These are phyloP conservation scores for Vinca major DNA, from an alignment of 305 asterid genomes.

Conservation along the genomic window DNA sequence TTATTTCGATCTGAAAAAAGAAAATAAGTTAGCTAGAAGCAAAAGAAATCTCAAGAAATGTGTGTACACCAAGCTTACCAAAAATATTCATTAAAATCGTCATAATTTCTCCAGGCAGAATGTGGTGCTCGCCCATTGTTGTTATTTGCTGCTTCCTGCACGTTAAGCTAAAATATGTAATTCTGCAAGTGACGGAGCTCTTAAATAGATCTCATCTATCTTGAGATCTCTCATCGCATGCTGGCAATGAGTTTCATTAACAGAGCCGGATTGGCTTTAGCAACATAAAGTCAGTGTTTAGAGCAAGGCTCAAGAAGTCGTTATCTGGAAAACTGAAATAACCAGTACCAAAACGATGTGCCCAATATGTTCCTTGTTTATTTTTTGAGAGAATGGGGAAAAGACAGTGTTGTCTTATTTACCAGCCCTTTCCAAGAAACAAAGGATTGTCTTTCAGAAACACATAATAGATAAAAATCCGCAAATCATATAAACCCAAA, in stretches of 20 bases:
- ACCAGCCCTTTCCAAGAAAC: background rate
- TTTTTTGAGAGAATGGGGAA: background rate
- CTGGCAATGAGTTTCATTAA: background rate
- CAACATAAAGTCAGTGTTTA: background rate
- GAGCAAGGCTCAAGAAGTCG: background rate
- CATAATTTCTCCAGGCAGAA: constrained; percentile 98
- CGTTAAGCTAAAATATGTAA: constrained; percentile 17
- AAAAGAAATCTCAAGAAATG: background rate
- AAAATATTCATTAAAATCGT: constrained; percentile 92
- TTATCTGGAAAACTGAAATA: background rate
- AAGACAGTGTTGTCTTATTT: background rate
- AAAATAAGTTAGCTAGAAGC: background rate
- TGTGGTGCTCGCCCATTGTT: constrained; percentile 91
- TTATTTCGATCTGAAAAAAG: background rate
- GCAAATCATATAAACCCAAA: background rate
- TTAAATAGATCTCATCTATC: background rate
- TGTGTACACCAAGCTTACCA: constrained; percentile 43
- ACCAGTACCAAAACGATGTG: background rate
- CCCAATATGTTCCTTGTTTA: background rate
- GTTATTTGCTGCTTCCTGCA: constrained; percentile 86
- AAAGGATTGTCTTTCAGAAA: background rate
- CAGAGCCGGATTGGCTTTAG: background rate
- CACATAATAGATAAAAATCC: background rate
- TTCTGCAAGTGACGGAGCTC: background rate
- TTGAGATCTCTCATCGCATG: background rate